Evolutionary conservation across 106 monocot species (phyloP).

Genomic region (Dendrobium chrysotoxum): DNA sequence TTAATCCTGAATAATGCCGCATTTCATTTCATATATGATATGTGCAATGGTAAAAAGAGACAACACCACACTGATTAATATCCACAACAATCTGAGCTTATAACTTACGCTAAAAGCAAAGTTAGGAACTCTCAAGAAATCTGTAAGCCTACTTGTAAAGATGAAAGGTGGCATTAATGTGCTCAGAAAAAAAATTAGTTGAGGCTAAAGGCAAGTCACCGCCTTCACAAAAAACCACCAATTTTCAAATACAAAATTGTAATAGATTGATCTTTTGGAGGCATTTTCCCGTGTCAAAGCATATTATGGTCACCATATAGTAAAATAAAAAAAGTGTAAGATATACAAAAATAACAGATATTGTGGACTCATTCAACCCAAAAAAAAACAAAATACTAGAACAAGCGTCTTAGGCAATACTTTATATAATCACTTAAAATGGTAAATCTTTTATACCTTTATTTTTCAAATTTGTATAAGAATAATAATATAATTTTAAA

Average conservation of each 20-base stretch:
- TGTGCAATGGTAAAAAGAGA: neutral
- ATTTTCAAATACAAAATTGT: neutral
- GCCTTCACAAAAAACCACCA: neutral
- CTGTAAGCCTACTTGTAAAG: neutral
- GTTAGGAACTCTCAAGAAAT: neutral
- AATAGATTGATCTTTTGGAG: neutral
- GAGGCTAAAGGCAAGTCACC: neutral
- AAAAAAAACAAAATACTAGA: neutral
- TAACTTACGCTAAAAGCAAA: neutral
- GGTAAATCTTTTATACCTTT: neutral
- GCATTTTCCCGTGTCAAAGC: neutral
- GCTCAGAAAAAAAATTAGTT: neutral
- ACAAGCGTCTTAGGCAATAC: neutral
- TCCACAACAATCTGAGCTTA: neutral
- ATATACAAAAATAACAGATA: neutral
- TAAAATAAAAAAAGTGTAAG: neutral
- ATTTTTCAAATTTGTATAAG: neutral
- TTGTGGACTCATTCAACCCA: neutral
- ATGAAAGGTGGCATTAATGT: neutral
- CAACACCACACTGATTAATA: neutral
- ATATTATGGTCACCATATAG: neutral
- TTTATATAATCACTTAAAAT: neutral
- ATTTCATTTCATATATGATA: neutral
- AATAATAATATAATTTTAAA: neutral
- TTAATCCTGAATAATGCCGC: neutral